Evolutionary conservation across 345 rosid species (phyloP), one percentile per base, ranked within the genome.

Genomic region (Carallia brachiata): DNA sequence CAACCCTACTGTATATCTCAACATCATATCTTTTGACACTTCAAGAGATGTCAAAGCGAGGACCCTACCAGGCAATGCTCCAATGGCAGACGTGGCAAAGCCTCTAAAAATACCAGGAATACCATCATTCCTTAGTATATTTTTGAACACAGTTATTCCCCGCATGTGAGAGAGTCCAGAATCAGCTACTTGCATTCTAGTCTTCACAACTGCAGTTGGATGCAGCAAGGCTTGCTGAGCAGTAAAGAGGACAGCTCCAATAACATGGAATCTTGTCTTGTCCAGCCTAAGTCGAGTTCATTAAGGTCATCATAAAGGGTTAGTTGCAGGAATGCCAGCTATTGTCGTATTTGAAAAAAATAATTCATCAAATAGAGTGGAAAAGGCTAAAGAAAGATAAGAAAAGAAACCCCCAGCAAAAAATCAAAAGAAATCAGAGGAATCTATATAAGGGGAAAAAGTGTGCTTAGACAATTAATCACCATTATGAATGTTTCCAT

Each of bases 21-120:
- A 70, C 78, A 63, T 79, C 80, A 82, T 36, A 47, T 87, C 87
- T 63, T 89, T 87, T 0, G 91, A 89, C 69, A 84, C 78, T 75
- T 89, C 91, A 40, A 89, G 83, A 4, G 89, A 84, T 16, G 89
- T 89, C 86, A 87, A 78, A 72, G 75, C 73, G 74, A 85, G 69
- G 53, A 81, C 85, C 63, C 91, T 79, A 19, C 87, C 87, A 6
- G 94, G 94, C 74, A 89, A 34, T 2, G 89, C 68, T 47, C 88
- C 91, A 40, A 84, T 57, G 1, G 91, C 91, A 27, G 84, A 82
- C 23, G 94, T 85, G 16, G 86, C 88, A 44, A 79, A 85, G 62
- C 94, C 94, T 73, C 91, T 82, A 63, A 79, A 86, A 47, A 81
- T 19, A 0, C 90, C 89, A 0, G 62, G 75, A 52, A 87, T 65